Conservation (phyloP, 2,329 filamentous ascomycete genomes). For the Exserohilum rostratum region DNA sequence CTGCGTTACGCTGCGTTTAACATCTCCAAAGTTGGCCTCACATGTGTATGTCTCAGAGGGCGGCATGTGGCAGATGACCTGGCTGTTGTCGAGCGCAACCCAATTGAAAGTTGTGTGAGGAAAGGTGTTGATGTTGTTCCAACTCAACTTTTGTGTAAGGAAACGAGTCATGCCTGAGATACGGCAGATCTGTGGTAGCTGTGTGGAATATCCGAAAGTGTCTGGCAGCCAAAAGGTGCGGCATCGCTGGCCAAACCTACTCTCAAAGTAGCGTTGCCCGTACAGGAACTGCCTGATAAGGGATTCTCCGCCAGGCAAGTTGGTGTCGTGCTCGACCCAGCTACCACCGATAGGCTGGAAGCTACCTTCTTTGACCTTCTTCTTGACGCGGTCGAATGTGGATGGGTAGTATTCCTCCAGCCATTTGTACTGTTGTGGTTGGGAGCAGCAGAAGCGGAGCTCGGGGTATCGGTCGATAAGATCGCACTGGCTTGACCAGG, state of each 20-base stretch:
- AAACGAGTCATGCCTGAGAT: slow-evolving; percentile 96
- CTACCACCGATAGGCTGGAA: slow-evolving; percentile 97
- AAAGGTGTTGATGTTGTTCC: slow-evolving; percentile 99
- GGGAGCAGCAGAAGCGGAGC: slow-evolving; percentile 87
- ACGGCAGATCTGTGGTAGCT: slow-evolving; percentile 91
- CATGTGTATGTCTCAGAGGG: slow-evolving; percentile 95
- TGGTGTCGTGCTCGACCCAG: slow-evolving; percentile 99
- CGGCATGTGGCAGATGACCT: slow-evolving; percentile 97
- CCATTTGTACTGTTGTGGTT: slow-evolving; percentile 99
- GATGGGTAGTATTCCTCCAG: slow-evolving; percentile 86
- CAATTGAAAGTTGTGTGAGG: slow-evolving; percentile 99
- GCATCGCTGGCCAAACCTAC: slow-evolving; percentile 85
- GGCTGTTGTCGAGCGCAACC: slow-evolving; percentile 93
- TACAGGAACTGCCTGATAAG: slow-evolving; percentile 93
- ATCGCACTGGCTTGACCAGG: slow-evolving; percentile 96
- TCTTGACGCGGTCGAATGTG: slow-evolving; percentile 87
- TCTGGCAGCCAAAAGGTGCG: slow-evolving; percentile 97
- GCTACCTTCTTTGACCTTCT: slow-evolving; percentile 84
- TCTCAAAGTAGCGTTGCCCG: slow-evolving; percentile 93
- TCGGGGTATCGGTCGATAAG: slow-evolving; percentile 95
- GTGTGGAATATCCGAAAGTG: slow-evolving; percentile 95
- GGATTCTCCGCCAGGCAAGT: slow-evolving; percentile 94
- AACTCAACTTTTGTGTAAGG: slow-evolving; percentile 97
- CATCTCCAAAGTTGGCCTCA: slow-evolving; percentile 91
- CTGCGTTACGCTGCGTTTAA: slow-evolving; percentile 84